A percentile compares a stretch with the other conserved stretches of the same genome.
These are phyloP conservation scores for Xylaria sp. DNA, from an alignment of 2,329 filamentous ascomycete genomes.

Conservation along the genomic window DNA sequence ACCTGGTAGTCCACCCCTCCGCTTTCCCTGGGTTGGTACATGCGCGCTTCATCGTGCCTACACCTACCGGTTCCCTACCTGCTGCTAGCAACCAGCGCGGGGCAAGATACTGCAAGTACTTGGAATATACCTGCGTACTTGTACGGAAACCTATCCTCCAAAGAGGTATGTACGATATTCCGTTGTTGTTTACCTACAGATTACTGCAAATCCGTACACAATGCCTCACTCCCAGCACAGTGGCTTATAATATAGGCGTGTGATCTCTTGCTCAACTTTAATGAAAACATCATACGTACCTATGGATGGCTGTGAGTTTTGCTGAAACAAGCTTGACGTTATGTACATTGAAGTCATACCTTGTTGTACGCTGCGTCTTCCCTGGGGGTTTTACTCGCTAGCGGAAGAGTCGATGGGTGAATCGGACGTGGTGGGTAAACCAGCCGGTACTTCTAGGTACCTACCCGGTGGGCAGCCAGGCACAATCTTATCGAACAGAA, in stretches of 20 bases:
- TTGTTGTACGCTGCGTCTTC: neutral
- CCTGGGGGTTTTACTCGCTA: neutral
- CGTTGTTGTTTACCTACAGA: slow-evolving; percentile 5
- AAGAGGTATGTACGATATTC: neutral
- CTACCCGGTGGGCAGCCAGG: neutral
- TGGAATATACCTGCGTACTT: neutral
- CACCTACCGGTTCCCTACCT: neutral
- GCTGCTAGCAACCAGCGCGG: slow-evolving; percentile 18
- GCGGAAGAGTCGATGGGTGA: neutral
- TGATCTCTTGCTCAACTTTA: too few relatives aligned
- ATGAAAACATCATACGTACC: too few relatives aligned
- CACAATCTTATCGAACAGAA: neutral
- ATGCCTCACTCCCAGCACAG: neutral
- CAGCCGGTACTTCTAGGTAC: neutral
- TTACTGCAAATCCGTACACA: slow-evolving; percentile 1
- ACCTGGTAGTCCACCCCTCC: neutral
- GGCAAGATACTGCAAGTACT: slow-evolving; percentile 10
- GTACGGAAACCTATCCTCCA: neutral
- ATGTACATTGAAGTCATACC: neutral
- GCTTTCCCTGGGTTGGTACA: neutral
- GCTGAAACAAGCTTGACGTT: neutral
- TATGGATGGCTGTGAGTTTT: neutral
- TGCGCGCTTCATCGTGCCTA: neutral
- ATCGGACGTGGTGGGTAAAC: neutral
- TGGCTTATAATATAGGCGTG: neutral